These are phyloP conservation scores for Byssochlamys sp. DNA, from an alignment of 2,329 filamentous ascomycete genomes.

Conservation along the genomic window DNA sequence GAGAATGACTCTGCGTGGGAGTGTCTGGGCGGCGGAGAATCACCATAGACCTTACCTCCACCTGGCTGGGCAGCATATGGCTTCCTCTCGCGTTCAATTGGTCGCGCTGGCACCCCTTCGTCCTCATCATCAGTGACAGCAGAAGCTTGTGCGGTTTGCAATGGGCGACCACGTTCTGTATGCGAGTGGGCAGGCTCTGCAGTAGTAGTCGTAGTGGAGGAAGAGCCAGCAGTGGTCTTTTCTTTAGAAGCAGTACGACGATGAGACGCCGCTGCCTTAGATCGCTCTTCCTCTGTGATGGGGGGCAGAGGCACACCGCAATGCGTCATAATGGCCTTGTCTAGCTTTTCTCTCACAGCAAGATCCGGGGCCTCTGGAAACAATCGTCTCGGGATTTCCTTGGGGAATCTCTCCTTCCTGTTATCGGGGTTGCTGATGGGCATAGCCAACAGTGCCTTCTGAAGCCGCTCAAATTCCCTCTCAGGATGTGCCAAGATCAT, in stretches of 20 bases:
- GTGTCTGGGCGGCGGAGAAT: slow-evolving; percentile 12
- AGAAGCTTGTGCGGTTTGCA: slow-evolving; percentile 26
- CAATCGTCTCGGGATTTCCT: slow-evolving; percentile 63
- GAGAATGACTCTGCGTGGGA: slow-evolving; percentile 19
- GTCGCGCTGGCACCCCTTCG: slow-evolving; percentile 33
- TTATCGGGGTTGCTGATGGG: slow-evolving; percentile 60
- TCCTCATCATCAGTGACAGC: slow-evolving; percentile 34
- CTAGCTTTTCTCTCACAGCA: slow-evolving; percentile 50
- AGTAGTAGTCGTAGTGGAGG: slow-evolving; percentile 9
- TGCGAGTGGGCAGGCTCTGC: slow-evolving; percentile 15
- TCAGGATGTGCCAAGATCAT: slow-evolving; percentile 69
- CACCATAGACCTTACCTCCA: slow-evolving; percentile 48
- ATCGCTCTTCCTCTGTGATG: slow-evolving; percentile 27
- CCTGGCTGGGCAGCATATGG: slow-evolving; percentile 54
- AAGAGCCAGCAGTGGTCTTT: slow-evolving; percentile 6
- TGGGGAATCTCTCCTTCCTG: slow-evolving; percentile 64
- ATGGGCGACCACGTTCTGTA: slow-evolving; percentile 31
- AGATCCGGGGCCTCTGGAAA: slow-evolving; percentile 54
- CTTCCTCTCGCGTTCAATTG: slow-evolving; percentile 57
- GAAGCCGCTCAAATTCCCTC: slow-evolving; percentile 60
- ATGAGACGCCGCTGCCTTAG: slow-evolving; percentile 19
- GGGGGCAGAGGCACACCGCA: slow-evolving; percentile 39
- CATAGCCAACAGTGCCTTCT: slow-evolving; percentile 58
- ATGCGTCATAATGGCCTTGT: slow-evolving; percentile 49
- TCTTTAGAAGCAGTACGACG: neutral